Conservation (phyloP, 2,329 filamentous ascomycete species). For the Aquanectria penicillioides region DNA sequence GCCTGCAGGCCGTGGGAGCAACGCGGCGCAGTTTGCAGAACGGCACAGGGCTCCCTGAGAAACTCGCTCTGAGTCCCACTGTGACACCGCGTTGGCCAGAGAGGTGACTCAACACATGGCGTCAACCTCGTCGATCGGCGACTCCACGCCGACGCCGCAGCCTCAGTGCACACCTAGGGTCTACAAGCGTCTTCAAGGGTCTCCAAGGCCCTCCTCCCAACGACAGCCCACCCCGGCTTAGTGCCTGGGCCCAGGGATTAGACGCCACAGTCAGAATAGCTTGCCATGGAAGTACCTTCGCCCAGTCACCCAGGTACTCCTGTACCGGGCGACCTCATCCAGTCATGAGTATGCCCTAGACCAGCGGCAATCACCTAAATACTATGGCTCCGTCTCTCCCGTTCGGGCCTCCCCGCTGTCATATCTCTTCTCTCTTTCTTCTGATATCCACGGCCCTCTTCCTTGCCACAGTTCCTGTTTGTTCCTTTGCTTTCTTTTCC, state of each 20-base stretch:
- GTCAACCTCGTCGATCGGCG: constrained; percentile 30
- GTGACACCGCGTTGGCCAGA: constrained; percentile 30
- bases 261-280: constrained; percentile 42
- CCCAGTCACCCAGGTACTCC: constrained; percentile 37
- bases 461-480: constrained; percentile 31
- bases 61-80: constrained; percentile 30
- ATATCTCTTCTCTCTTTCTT: constrained; percentile 27
- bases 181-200: constrained; percentile 9
- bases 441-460: constrained; percentile 27
- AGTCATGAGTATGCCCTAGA: constrained; percentile 42
- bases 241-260: constrained; percentile 31
- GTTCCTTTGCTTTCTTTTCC: constrained; percentile 18
- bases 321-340: constrained; percentile 39
- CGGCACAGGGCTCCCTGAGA: constrained; percentile 22
- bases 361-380: constrained; percentile 43
- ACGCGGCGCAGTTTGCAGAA: constrained; percentile 54
- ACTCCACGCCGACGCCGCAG: constrained; percentile 36
- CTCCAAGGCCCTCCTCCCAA: not conserved
- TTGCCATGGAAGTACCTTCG: constrained; percentile 37
- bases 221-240: constrained; percentile 21
- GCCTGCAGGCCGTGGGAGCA: constrained; percentile 51
- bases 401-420: constrained; percentile 36
- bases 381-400: constrained; percentile 40
- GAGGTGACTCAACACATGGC: constrained; percentile 31
- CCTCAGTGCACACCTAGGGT: constrained; percentile 8